Base-by-base conservation (phyloP, 2,329 filamentous ascomycete species). In the Nothophaeocryptopus gaeumannii region DNA sequence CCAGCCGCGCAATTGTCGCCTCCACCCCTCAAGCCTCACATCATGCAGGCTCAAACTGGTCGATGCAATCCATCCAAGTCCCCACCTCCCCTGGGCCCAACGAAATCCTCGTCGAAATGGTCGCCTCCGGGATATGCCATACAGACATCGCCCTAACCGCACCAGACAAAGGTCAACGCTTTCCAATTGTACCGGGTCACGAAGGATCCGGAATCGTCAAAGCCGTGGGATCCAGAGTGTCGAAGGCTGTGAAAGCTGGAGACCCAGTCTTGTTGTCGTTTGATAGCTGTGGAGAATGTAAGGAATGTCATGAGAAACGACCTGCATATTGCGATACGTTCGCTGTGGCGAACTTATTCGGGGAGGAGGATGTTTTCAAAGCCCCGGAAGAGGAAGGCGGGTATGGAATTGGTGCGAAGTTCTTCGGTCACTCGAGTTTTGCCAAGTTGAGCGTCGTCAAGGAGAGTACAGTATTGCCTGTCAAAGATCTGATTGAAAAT, bases 131-230 rank as follows among this genome's bases (percentile, higher is more conserved):
- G 3, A 58, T 63, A 15, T 64, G 62, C 32, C 59, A 63, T 34
- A 61, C 60, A 12, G 62, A 64, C 39, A 20, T 61, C n/a, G 45
- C 53, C 11, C 38, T 58, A 10, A 62, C 61, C 7, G 39, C 34
- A 29, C 50, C 52, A 12, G 29, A 47, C 31, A 45, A 44, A 40
- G 55, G 50, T 8, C 56, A 58, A 43, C 54, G 54, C 11, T 63
- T 61, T 39, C 55, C 58, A n/a, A 58, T 60, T 15, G 53, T 56
- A 11, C 47, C 59, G 16, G 60, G 60, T 9, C 58, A 61, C 47
- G 60, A 63, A 47, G 58, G 60, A 13, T 58, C 74, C 0, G 76
- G 77, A 1, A 70, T 75, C 34, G 74, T 80, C 12, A 66, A 69
- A 47, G 60, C 66, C 20, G 58, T 74, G 29, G 74, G 74, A 1